Evolutionary conservation across 305 asterid genomes (phyloP), one percentile per base, ranked within the genome.

Genomic region (Caryopteris hybrid): DNA sequence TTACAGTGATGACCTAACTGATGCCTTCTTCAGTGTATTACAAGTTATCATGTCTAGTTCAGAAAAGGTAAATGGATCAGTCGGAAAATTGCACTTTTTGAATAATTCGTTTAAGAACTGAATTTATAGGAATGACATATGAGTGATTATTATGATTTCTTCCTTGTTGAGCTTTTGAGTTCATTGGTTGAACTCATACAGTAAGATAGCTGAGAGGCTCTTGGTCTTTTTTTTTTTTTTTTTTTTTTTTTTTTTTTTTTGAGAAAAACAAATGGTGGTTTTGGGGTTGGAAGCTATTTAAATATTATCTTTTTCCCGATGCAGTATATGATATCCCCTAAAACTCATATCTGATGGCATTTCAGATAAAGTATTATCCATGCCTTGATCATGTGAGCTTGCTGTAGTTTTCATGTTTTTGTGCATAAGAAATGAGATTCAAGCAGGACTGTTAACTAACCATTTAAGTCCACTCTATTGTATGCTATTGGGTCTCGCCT

Each of bases 1-100:
- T 66, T 93, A 93, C 66, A 81, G 84, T 21, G 90, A 90, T 74
- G 92, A 87, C 61, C 77, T 93, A 61, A 90, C 99, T 9, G 87
- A 86, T 74, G 92, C 95, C 53, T 84, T 93, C 73, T 93, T 93
- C 81, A 64, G 75, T 66, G 71, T 77, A 29, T 48, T 85, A 55
- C 78, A 67, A 83, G 75, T 74, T 66, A 71, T 93, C 68, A 87
- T 90, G 96, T 85, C 84, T 69, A 41, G 61, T 71, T 80, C 82
- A 0, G 87, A 88, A 67, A 90, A 85, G 97, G 98, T 90, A 83
- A 23, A n/a, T 7, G 56, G 34, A 39, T 50, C 41, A 48, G 12
- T 36, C 25, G 8, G 61, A 31, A 65, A 25, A n/a, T 12, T 34
- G 25, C 61, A 10, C 6, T 57, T 67, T 18, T n/a, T n/a, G n/a